Evolutionary conservation across 2,329 filamentous ascomycete species (phyloP).

Genomic region (Lachnellula arida): DNA sequence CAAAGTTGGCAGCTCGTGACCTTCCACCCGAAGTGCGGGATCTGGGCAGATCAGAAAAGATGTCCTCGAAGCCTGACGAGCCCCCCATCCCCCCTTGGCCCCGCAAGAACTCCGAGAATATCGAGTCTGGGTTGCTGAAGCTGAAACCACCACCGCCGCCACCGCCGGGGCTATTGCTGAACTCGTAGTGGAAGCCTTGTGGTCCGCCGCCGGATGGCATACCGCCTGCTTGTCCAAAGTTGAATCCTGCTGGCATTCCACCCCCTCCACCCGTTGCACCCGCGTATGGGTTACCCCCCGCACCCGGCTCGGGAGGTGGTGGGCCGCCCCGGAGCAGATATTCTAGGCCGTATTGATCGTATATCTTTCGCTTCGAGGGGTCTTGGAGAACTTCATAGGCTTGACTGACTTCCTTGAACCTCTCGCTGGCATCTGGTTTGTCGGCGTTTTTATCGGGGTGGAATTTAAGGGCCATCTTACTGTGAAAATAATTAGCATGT

Average conservation of each 20-base stretch:
- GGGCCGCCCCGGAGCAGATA: conserved; percentile 80
- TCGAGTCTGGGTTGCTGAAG: conserved; percentile 78
- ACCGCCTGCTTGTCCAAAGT: conserved; percentile 37
- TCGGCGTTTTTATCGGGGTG: conserved; percentile 99
- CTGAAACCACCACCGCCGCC: conserved; percentile 62
- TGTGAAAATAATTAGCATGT: conserved; percentile 34
- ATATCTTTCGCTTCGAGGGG: conserved; percentile 91
- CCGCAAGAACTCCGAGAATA: conserved; percentile 81
- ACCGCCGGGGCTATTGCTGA: conserved; percentile 38
- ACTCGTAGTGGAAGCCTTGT: conserved; percentile 45
- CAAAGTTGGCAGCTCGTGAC: conserved; percentile 38
- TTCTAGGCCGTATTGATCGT: conserved; percentile 92
- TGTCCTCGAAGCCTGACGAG: conserved; percentile 46
- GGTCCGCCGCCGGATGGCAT: conserved; percentile 52
- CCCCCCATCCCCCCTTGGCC: conserved; percentile 38
- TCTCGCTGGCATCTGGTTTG: conserved; percentile 77
- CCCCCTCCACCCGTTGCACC: conserved; percentile 49
- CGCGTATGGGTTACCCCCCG: conserved; percentile 55
- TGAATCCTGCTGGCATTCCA: conserved; percentile 50
- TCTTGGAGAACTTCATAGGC: conserved; percentile 98
- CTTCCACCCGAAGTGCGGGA: conserved; percentile 43
- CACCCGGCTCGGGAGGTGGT: conserved; percentile 56
- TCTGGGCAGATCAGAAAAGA: conserved; percentile 39
- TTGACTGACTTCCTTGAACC: conserved; percentile 97
- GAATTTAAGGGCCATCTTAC: conserved; percentile 83